Percentiles rank a stretch among this genome's conserved stretches.
These are phyloP conservation scores for Puya raimondii DNA, from an alignment of 176 grass and related monocot genomes.

Conservation along the genomic window DNA sequence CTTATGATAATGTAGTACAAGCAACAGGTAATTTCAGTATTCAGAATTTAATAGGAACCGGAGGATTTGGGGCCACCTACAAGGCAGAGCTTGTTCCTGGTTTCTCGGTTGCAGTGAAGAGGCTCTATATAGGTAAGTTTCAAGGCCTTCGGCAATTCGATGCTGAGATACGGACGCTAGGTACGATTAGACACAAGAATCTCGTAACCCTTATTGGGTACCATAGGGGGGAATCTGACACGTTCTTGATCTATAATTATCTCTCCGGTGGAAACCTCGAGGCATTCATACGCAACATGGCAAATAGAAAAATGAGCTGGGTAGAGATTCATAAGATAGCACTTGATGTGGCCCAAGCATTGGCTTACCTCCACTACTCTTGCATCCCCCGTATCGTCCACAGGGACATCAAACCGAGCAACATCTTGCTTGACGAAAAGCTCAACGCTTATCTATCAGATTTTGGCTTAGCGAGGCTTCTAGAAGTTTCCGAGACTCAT, in stretches of 20 bases:
- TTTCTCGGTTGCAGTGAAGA: conserved; percentile 56
- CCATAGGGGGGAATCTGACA: conserved; percentile 45
- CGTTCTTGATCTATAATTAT: conserved; percentile 66
- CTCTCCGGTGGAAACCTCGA: conserved; percentile 55
- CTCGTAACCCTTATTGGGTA: conserved; percentile 70
- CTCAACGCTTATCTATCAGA: conserved; percentile 59
- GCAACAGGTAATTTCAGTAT: conserved; percentile 57
- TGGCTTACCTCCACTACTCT: conserved; percentile 49
- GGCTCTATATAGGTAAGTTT: conserved; percentile 55
- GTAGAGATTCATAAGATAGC: conserved; percentile 48
- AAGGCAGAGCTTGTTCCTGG: conserved; percentile 51
- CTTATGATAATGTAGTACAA: conserved; percentile 44
- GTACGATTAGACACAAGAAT: conserved; percentile 49
- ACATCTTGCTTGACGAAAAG: conserved; percentile 53
- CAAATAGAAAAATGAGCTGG: conserved; percentile 34
- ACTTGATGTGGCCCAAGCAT: conserved; percentile 40
- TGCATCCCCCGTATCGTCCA: conserved; percentile 56
- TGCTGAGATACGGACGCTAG: conserved; percentile 56
- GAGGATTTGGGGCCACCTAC: conserved; percentile 62
- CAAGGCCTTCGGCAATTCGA: conserved; percentile 68
- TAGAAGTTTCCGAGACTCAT: conserved; percentile 58
- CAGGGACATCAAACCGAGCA: conserved; percentile 63
- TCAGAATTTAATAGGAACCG: conserved; percentile 54
- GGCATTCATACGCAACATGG: conserved; percentile 46
- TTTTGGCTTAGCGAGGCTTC: conserved; percentile 58